A percentile compares a stretch with the other conserved stretches of the same genome.
Evolutionary conservation across 2,329 filamentous ascomycete species (phyloP).

Genomic region (Xylariales sp.): DNA sequence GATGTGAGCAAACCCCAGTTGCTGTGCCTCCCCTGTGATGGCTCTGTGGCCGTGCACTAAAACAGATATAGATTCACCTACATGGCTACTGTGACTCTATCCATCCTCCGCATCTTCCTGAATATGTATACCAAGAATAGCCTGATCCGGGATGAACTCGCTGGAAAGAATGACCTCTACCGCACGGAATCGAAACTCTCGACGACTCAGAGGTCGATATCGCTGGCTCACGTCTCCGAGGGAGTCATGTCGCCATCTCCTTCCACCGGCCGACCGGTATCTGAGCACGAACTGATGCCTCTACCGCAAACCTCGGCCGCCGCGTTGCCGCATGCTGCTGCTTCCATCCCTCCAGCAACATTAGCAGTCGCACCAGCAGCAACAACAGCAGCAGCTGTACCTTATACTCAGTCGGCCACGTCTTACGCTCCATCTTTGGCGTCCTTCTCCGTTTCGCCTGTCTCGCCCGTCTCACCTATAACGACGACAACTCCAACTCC

Average conservation of each 20-base stretch:
- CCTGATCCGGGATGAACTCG: slow-evolving; percentile 17
- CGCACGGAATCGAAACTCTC: slow-evolving; percentile 18
- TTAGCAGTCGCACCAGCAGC: neutral
- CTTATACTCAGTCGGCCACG: neutral
- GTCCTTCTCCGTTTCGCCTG: slow-evolving; percentile 9
- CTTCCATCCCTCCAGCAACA: slow-evolving; percentile 6
- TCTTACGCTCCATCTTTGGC: slow-evolving; percentile 3
- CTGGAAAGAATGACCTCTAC: slow-evolving; percentile 16
- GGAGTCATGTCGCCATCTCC: slow-evolving; percentile 5
- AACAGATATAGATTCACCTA: slow-evolving; percentile 20
- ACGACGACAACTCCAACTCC: slow-evolving; percentile 5
- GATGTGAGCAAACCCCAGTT: slow-evolving; percentile 18
- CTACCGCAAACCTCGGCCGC: neutral
- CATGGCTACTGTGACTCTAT: slow-evolving; percentile 21
- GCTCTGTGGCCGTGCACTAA: slow-evolving; percentile 6
- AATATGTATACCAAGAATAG: slow-evolving; percentile 20
- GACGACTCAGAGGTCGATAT: slow-evolving; percentile 10
- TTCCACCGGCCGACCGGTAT: neutral
- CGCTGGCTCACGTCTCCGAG: slow-evolving; percentile 6
- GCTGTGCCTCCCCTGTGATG: neutral
- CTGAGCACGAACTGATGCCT: neutral
- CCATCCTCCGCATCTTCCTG: slow-evolving; percentile 24
- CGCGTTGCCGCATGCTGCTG: neutral
- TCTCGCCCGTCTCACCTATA: slow-evolving; percentile 13
- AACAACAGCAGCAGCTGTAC: neutral